These are phyloP conservation scores for Pneumocystis wakefieldiae DNA, from an alignment of 1,139 yeast species.

Conservation along the genomic window DNA sequence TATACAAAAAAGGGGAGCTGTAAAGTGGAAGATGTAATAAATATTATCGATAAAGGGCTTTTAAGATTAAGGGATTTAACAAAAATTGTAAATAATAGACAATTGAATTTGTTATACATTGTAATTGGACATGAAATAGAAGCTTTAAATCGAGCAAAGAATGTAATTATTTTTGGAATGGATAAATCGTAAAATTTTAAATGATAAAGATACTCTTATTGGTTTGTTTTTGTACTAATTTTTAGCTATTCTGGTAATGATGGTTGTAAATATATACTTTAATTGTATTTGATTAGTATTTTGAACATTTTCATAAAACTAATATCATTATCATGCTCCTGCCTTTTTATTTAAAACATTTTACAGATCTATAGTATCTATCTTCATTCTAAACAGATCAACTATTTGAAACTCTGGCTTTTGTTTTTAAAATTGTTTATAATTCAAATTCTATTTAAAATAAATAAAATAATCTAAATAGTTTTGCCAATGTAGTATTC, in stretches of 20 bases:
- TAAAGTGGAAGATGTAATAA: neutral
- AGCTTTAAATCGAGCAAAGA: neutral
- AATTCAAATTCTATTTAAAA: too few species aligned
- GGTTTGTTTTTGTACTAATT: neutral
- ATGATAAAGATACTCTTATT: neutral
- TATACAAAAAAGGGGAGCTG: neutral
- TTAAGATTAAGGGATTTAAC: neutral
- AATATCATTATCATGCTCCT: neutral
- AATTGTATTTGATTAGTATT: neutral
- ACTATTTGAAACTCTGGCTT: too few species aligned
- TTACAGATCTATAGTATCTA: neutral
- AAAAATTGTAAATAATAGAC: neutral
- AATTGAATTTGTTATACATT: neutral
- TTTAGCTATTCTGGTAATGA: neutral
- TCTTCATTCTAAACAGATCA: constrained; percentile 1
- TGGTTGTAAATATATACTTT: neutral
- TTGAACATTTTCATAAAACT: neutral
- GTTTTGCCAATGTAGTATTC: too few species aligned
- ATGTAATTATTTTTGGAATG: neutral
- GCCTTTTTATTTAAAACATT: neutral
- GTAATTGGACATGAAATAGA: neutral
- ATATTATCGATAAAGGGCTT: neutral
- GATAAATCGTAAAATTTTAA: neutral
- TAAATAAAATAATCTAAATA: too few species aligned
- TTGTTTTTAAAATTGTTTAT: too few species aligned